A percentile compares a stretch with the other conserved stretches of the same genome.
phyloP scores from a whole-genome alignment of 441 rosid genomes.

The Biscutella auriculata region DNA sequence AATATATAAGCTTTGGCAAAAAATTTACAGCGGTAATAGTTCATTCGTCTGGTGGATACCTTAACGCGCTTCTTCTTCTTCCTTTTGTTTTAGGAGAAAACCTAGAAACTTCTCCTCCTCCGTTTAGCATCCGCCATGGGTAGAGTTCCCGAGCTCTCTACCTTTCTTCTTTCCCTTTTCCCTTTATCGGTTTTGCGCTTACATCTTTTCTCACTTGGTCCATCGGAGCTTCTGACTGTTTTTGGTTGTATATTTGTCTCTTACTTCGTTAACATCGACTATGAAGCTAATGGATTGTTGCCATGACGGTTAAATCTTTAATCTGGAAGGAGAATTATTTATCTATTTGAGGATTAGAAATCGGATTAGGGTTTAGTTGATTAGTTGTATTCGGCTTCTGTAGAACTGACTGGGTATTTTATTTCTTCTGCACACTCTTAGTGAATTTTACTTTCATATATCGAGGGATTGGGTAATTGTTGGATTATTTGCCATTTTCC shows the following conservation, averaged over 20 bases:
- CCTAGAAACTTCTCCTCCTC: slow-evolving; percentile 11
- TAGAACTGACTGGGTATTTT: background rate
- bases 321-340: background rate
- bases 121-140: slow-evolving; percentile 14
- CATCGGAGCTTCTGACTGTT: background rate
- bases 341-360: background rate
- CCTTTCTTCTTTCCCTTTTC: background rate
- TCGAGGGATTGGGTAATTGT: background rate
- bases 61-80: slow-evolving; percentile 13
- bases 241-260: background rate
- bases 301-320: background rate
- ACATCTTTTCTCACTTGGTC: background rate
- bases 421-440: background rate
- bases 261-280: background rate
- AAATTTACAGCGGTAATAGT: background rate
- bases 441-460: background rate
- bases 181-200: background rate
- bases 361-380: slow-evolving; percentile 17
- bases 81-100: background rate
- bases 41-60: slow-evolving; percentile 1
- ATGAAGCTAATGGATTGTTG: background rate
- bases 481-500: background rate
- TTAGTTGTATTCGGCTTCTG: background rate
- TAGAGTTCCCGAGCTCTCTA: slow-evolving; percentile 8
- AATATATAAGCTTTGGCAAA: slow-evolving; percentile 2